Evolutionary conservation across 345 rosid species (phyloP).

Genomic region (Hypericum perforatum): DNA sequence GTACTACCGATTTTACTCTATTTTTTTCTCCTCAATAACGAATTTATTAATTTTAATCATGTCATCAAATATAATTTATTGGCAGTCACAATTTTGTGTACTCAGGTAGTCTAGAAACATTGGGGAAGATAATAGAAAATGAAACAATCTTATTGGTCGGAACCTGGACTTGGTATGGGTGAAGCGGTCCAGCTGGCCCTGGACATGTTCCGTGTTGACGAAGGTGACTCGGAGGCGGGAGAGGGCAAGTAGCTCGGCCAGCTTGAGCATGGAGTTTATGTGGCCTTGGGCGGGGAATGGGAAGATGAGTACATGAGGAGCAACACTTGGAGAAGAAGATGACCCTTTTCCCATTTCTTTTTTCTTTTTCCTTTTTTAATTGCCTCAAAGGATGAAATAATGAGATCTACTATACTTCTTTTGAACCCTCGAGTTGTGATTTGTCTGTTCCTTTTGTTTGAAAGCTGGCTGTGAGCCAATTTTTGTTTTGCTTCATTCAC

Average conservation of each 20-base stretch:
- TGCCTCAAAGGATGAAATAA: not conserved
- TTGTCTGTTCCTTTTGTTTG: no score
- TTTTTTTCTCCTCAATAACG: no score
- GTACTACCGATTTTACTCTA: no score
- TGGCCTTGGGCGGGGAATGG: slow-evolving; percentile 59
- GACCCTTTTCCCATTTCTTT: slow-evolving; percentile 5
- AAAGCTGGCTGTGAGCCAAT: no score
- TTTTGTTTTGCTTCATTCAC: no score
- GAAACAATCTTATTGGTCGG: no score
- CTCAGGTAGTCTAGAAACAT: no score
- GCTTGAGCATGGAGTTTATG: slow-evolving; percentile 57
- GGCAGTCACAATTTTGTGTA: no score
- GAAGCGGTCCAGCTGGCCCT: slow-evolving; percentile 15
- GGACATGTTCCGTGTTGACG: slow-evolving; percentile 32
- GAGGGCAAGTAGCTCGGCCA: slow-evolving; percentile 41
- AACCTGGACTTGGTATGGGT: slow-evolving; percentile 29
- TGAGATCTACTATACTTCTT: not conserved
- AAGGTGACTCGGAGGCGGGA: slow-evolving; percentile 49
- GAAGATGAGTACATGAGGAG: slow-evolving; percentile 39
- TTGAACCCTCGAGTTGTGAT: not conserved
- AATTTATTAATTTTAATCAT: no score
- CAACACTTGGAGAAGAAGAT: not conserved
- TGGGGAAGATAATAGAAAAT: no score
- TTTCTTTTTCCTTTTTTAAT: not conserved
- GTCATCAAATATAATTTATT: no score